These are phyloP conservation scores for Keqinozyma sinolaborantium DNA, from an alignment of 1,139 yeast species.

Conservation along the genomic window DNA sequence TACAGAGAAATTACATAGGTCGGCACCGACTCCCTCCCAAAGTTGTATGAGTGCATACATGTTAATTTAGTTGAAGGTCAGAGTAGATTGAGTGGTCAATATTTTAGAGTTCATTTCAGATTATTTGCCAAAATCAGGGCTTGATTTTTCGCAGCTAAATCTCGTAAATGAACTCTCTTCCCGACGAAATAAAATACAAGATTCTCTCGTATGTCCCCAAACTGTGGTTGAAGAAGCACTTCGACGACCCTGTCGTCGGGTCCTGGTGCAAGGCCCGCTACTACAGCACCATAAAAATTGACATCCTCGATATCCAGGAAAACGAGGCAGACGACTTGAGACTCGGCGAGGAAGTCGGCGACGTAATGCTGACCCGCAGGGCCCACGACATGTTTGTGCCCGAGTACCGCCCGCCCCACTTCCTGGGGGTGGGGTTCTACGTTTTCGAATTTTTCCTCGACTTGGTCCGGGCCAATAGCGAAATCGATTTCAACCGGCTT, in stretches of 20 bases:
- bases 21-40: too few relatives aligned
- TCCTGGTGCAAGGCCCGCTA: not conserved
- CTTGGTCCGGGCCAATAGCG: not conserved
- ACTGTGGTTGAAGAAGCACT: not conserved
- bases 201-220: not conserved
- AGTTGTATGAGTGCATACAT: too few relatives aligned
- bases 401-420: not conserved
- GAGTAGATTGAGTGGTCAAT: too few relatives aligned
- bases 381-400: not conserved
- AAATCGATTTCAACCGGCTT: not conserved
- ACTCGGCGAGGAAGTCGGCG: not conserved
- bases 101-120: too few relatives aligned
- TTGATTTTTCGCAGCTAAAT: too few relatives aligned
- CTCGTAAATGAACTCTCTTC: not conserved
- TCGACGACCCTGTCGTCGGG: not conserved
- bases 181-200: not conserved
- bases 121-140: too few relatives aligned
- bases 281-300: not conserved
- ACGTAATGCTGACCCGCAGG: not conserved
- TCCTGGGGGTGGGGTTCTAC: not conserved
- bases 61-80: too few relatives aligned
- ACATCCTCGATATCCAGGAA: not conserved
- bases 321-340: not conserved
- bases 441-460: not conserved
- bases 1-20: too few relatives aligned